Conservation (phyloP, 2,329 filamentous ascomycete species). For the Cryphonectria parasitica region DNA sequence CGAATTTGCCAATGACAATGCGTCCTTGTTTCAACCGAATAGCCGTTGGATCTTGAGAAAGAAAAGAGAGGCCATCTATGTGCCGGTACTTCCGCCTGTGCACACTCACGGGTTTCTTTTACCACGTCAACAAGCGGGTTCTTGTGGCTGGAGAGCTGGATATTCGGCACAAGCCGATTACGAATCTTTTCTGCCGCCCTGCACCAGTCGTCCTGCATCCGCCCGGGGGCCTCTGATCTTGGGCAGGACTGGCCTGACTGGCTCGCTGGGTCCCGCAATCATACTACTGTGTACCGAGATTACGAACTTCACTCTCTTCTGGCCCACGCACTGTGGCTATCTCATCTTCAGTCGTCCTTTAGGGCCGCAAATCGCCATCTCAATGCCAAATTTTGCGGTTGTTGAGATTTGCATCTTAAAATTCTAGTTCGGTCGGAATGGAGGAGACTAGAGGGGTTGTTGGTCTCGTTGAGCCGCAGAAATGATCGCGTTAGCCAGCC, state of each 20-base stretch:
- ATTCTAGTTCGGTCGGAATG: neutral
- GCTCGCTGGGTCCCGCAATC: conserved; percentile 24
- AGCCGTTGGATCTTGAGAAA: neutral
- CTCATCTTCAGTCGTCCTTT: neutral
- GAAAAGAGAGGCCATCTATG: neutral
- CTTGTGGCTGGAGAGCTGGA: neutral
- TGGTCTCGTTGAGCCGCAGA: conserved; percentile 6
- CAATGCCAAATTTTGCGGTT: neutral
- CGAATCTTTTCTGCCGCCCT: conserved; percentile 17
- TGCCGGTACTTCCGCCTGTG: conserved; percentile 1
- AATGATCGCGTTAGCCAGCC: neutral
- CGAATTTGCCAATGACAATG: neutral
- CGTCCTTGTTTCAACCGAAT: neutral
- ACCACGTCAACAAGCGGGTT: conserved; percentile 11
- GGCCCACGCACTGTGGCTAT: neutral
- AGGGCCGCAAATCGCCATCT: conserved; percentile 2
- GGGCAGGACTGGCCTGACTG: conserved; percentile 5
- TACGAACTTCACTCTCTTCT: conserved; percentile 13
- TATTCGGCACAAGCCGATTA: conserved; percentile 23
- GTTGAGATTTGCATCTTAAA: neutral
- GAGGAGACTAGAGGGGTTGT: neutral
- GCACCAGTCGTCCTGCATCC: conserved; percentile 1
- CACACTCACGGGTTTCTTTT: neutral
- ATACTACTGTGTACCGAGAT: conserved; percentile 29
- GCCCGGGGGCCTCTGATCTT: conserved; percentile 7